Evolutionary conservation across 2,329 filamentous ascomycete species (phyloP).

Genomic region (Talaromyces sp.): DNA sequence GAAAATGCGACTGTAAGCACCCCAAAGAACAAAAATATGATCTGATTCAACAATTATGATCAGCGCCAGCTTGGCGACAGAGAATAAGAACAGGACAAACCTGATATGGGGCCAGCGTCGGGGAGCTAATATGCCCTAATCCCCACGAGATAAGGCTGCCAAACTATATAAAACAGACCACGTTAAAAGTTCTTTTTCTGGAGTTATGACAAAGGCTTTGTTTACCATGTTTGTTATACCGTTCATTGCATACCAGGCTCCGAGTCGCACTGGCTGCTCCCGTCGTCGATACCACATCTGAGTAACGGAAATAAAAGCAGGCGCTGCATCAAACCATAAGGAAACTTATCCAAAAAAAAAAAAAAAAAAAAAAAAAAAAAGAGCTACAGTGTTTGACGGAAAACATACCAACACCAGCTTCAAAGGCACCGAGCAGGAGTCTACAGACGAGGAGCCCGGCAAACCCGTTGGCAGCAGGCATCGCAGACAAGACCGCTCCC

Average conservation of each 20-base stretch:
- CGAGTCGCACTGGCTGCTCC: constrained; percentile 48
- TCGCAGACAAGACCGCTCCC: constrained; percentile 47
- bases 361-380: background rate
- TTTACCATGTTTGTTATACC: constrained; percentile 49
- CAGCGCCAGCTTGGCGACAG: background rate
- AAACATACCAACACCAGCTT: constrained; percentile 36
- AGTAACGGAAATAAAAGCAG: constrained; percentile 48
- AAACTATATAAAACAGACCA: constrained; percentile 19
- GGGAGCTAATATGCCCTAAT: constrained; percentile 43
- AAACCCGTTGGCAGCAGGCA: constrained; percentile 51
- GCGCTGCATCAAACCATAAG: constrained; percentile 27
- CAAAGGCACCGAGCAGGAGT: constrained; percentile 55
- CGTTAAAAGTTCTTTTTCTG: background rate
- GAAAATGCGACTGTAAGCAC: constrained; percentile 49
- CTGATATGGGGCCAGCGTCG: constrained; percentile 47
- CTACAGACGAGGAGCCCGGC: constrained; percentile 46
- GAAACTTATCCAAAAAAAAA: too few relatives aligned
- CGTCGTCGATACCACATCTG: constrained; percentile 52
- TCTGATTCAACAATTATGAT: constrained; percentile 19
- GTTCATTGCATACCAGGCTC: constrained; percentile 53
- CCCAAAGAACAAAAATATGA: constrained; percentile 48
- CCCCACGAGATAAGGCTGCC: constrained; percentile 54
- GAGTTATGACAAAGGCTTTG: background rate
- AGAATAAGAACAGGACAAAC: constrained; percentile 19
- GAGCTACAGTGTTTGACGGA: background rate